phyloP scores from a whole-genome alignment of 257 asterid species.

The Penstemon eatonii region DNA sequence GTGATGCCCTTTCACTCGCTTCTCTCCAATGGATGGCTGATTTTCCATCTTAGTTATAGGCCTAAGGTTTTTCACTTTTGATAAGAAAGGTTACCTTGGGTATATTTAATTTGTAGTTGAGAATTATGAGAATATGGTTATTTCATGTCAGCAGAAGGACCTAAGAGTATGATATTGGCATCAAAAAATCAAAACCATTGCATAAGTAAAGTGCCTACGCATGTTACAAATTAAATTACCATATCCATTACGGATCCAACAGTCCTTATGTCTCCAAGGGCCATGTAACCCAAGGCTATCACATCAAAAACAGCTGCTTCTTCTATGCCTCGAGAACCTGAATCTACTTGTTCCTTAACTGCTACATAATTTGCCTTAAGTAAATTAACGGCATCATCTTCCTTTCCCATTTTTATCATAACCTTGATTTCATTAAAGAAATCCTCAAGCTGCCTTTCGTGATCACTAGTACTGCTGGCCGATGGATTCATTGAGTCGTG shows the following conservation, averaged over 20 bases:
- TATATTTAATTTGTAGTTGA: not conserved
- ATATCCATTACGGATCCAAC: conserved; percentile 52
- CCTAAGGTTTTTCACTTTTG: too few relatives aligned
- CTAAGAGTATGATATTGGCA: not conserved
- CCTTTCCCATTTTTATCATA: conserved; percentile 61
- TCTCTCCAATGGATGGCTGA: too few relatives aligned
- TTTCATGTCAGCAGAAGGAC: not conserved
- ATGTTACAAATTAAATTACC: conserved; percentile 52
- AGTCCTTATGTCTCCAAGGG: conserved; percentile 57
- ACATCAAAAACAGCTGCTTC: conserved; percentile 87
- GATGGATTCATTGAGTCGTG: too few relatives aligned
- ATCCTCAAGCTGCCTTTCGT: too few relatives aligned
- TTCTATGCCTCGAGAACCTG: conserved; percentile 63
- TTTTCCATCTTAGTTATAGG: too few relatives aligned
- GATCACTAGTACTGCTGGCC: too few relatives aligned
- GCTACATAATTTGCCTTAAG: conserved; percentile 81
- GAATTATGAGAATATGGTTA: not conserved
- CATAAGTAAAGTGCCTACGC: conserved; percentile 1
- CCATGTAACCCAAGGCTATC: conserved; percentile 74
- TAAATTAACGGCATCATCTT: conserved; percentile 63
- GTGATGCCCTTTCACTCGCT: too few relatives aligned
- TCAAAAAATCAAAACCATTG: not conserved
- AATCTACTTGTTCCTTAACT: conserved; percentile 61
- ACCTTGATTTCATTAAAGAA: conserved; percentile 58
- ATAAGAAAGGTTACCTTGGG: too few relatives aligned